Conservation (phyloP, 177 flowering plant genomes). For the Vitis hybrid region DNA sequence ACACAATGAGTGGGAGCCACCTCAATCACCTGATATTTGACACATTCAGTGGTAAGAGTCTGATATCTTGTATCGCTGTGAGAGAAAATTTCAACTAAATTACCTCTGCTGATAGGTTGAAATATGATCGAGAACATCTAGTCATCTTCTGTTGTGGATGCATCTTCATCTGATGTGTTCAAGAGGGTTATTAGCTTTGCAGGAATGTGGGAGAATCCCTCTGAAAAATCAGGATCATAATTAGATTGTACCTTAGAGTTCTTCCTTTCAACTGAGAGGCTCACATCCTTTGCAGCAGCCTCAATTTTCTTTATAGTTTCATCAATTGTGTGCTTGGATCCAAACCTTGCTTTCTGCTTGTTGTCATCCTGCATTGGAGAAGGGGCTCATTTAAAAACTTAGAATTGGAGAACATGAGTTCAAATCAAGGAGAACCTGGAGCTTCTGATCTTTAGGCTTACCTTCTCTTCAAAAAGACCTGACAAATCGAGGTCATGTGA, state of each 20-base stretch:
- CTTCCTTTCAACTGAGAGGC: slow-evolving; percentile 60
- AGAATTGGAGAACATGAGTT: background rate
- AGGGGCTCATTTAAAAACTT: background rate
- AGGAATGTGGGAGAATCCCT: background rate
- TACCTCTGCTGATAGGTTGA: slow-evolving; percentile 73
- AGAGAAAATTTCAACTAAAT: slow-evolving; percentile 6
- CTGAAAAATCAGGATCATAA: background rate
- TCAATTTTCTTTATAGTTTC: slow-evolving; percentile 71
- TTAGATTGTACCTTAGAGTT: slow-evolving; percentile 47
- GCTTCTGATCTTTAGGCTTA: slow-evolving; percentile 18
- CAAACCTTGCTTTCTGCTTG: slow-evolving; percentile 55
- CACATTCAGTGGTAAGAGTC: slow-evolving; percentile 1
- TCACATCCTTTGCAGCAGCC: slow-evolving; percentile 69
- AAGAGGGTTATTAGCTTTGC: background rate
- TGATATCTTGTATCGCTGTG: slow-evolving; percentile 1
- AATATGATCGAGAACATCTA: slow-evolving; percentile 46
- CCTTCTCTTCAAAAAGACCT: slow-evolving; percentile 72
- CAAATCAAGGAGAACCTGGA: background rate
- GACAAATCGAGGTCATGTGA: slow-evolving; percentile 76
- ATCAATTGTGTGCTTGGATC: slow-evolving; percentile 50
- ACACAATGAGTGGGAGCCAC: slow-evolving; percentile 80
- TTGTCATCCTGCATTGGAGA: slow-evolving; percentile 40
- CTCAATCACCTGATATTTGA: slow-evolving; percentile 55
- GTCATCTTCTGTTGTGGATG: slow-evolving; percentile 35
- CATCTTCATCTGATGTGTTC: slow-evolving; percentile 48